phyloP scores from a whole-genome alignment of 2,329 filamentous ascomycete species.

The Aspergillus tubingensis region DNA sequence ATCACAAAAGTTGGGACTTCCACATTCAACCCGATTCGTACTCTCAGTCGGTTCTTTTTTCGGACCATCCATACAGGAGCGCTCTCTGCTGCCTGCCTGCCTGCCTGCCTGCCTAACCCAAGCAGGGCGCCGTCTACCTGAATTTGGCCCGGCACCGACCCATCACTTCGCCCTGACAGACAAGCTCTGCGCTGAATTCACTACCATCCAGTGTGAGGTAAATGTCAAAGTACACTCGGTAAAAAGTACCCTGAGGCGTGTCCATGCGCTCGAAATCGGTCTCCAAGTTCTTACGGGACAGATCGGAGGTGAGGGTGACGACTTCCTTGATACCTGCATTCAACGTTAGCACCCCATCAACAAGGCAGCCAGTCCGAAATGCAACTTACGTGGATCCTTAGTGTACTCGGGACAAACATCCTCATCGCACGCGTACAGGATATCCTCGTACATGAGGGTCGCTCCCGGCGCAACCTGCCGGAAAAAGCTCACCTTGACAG shows the following conservation, averaged over 20 bases:
- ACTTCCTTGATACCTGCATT: conserved; percentile 92
- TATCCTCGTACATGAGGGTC: conserved; percentile 99
- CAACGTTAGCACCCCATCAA: not conserved
- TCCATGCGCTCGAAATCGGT: conserved; percentile 99
- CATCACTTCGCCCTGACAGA: conserved; percentile 99
- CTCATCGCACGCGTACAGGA: conserved; percentile 95
- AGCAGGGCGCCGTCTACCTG: conserved; percentile 50
- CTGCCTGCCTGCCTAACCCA: not conserved
- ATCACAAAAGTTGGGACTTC: conserved; percentile 1
- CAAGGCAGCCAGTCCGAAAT: not conserved
- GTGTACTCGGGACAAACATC: conserved; percentile 98
- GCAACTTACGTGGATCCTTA: conserved; percentile 91
- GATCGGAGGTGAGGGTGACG: conserved; percentile 92
- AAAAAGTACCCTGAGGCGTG: conserved; percentile 94
- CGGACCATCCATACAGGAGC: not conserved
- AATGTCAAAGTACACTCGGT: conserved; percentile 69
- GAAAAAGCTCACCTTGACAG: conserved; percentile 98
- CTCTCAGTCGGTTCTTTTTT: conserved; percentile 3
- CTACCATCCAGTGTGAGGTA: conserved; percentile 95
- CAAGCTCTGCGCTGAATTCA: conserved; percentile 95
- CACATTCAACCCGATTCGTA: not conserved
- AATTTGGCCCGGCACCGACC: conserved; percentile 92
- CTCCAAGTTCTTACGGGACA: conserved; percentile 96
- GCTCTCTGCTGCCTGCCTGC: conserved; percentile 2
- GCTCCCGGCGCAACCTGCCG: conserved; percentile 94